A percentile compares a stretch with the other conserved stretches of the same genome.
These are phyloP conservation scores for Dissophora ornata DNA, from an alignment of 192 early-diverging fungal genomes.

Conservation along the genomic window DNA sequence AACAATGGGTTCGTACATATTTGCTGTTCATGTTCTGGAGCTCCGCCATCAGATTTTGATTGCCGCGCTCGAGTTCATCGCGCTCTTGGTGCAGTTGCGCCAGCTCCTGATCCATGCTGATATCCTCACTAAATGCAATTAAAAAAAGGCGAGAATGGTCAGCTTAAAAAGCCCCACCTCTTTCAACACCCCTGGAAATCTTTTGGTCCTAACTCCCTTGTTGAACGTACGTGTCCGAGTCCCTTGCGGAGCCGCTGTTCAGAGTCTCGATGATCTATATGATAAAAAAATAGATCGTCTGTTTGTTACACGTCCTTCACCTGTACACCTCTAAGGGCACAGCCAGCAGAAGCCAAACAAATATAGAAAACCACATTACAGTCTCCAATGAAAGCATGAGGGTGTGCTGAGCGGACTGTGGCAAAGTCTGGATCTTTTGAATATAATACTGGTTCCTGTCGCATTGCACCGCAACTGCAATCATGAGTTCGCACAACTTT, in stretches of 20 bases:
- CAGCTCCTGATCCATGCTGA: constrained; percentile 40
- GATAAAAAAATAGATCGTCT: not conserved
- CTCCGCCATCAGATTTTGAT: constrained; percentile 36
- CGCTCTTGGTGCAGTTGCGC: constrained; percentile 35
- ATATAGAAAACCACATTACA: constrained; percentile 56
- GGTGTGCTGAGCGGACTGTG: constrained; percentile 77
- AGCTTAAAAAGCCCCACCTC: no score
- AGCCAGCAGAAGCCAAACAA: not conserved
- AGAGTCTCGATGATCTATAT: constrained; percentile 34
- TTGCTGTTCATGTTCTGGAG: constrained; percentile 43
- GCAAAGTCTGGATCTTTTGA: constrained; percentile 82
- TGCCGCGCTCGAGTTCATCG: constrained; percentile 49
- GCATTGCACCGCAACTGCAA: constrained; percentile 90
- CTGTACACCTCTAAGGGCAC: no score
- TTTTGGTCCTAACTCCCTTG: not conserved
- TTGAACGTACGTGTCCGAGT: constrained; percentile 38
- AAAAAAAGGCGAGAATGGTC: not conserved
- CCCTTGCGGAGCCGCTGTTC: constrained; percentile 27
- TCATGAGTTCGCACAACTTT: constrained; percentile 83
- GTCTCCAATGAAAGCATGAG: constrained; percentile 94
- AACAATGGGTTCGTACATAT: constrained; percentile 32
- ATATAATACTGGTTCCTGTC: constrained; percentile 88
- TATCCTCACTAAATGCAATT: constrained; percentile 29
- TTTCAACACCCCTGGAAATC: no score
- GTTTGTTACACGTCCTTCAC: no score